Evolutionary conservation across 1,284 basidiomycete species (phyloP), one percentile per base, ranked within the genome.

Genomic region (Fomes fomentarius): DNA sequence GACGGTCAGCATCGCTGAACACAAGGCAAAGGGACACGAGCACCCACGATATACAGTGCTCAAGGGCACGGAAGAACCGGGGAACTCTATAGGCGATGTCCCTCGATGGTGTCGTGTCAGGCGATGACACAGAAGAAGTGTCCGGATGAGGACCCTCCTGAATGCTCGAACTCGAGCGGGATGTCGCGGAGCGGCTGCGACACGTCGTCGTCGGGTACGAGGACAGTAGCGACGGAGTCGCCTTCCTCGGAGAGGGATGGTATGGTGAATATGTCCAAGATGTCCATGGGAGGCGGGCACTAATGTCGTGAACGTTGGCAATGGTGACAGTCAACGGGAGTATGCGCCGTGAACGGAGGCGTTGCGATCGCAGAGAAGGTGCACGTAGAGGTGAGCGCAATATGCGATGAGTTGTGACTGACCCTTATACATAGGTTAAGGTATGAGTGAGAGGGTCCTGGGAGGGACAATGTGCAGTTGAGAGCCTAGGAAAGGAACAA

Each of bases 91-190:
- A 7, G 40, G 9, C 40, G 21, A n/a, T 35, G 34, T n/a, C 5
- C 34, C 6, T 9, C 8, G 34, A 14, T n/a, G 34, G 34, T 14
- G 8, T n/a, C 15, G 6, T 41, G 40, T 41, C 33, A 47, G 25
- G 45, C 45, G 33, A 47, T 47, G 12, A 35, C 33, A 21, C 45
- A 47, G 25, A 26, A 47, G 12, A 33, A 47, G 19, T 47, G 33
- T 5, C 21, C 25, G 33, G 28, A 35, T n/a, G 25, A 17, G 22
- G 34, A 10, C 5, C 34, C 34, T 5, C 21, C 15, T 4, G 30
- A 21, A 19, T 47, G 45, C 25, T 47, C 45, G 28, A 35, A 37
- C 17, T 47, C 45, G 45, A 41, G 8, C 25, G 40, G 40, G 22
- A 41, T 8, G 9, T 8, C 8, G 11, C 17, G 34, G 8, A 31